Evolutionary conservation across 441 rosid genomes (phyloP).

Genomic region (Flueggea neowawraea): DNA sequence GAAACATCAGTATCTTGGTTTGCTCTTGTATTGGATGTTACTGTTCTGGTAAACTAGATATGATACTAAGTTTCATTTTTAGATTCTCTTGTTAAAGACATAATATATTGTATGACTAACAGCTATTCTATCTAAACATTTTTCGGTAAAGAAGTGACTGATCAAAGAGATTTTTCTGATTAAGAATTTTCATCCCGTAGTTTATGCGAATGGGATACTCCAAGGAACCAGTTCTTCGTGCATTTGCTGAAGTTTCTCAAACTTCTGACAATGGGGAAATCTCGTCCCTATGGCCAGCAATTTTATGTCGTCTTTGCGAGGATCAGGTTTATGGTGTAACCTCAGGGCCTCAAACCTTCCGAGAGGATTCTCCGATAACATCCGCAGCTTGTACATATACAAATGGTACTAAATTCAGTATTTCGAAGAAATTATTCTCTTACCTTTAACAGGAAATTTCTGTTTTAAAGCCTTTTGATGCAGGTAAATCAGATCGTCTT

Average conservation of each 20-base stretch:
- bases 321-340: slow-evolving; percentile 45
- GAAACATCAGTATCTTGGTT: too few relatives aligned
- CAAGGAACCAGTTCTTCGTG: slow-evolving; percentile 57
- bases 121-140: background rate
- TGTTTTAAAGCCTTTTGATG: slow-evolving; percentile 5
- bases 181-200: slow-evolving; percentile 31
- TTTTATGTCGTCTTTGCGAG: slow-evolving; percentile 69
- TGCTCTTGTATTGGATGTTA: too few relatives aligned
- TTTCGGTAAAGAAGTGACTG: background rate
- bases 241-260: slow-evolving; percentile 58
- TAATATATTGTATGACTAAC: too few relatives aligned
- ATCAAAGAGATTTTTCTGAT: background rate
- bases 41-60: too few relatives aligned
- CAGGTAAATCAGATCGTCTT: slow-evolving; percentile 45
- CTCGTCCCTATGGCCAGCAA: slow-evolving; percentile 62
- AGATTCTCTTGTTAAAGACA: too few relatives aligned
- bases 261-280: slow-evolving; percentile 50
- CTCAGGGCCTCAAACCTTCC: slow-evolving; percentile 24
- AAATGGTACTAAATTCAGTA: slow-evolving; percentile 27
- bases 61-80: too few relatives aligned
- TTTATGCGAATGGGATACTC: slow-evolving; percentile 61
- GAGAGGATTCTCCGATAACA: slow-evolving; percentile 22
- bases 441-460: slow-evolving; percentile 9
- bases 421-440: slow-evolving; percentile 9
- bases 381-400: slow-evolving; percentile 20